Base-by-base conservation (phyloP, 345 rosid genomes). In the Syzygium aromaticum region DNA sequence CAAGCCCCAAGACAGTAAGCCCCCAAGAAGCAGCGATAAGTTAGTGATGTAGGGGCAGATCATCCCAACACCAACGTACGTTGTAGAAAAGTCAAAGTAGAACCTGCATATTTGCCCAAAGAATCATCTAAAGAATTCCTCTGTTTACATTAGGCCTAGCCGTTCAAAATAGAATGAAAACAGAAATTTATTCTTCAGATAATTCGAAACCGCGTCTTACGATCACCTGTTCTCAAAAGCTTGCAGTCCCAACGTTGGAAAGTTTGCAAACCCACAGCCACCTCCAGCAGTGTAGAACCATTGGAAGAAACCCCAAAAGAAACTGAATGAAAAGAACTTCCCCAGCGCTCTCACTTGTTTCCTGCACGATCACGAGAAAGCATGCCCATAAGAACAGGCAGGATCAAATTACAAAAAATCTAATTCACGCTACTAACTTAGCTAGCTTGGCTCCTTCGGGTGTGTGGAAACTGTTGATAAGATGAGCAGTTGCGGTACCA, bases 51-150 rank as follows among this genome's bases (percentile, higher is more conserved):
- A 94, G 52, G 96, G 97, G 73, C 98, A 96, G 77, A 95, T 95
- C 99, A 96, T 96, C 85, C 99, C 99, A 21, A 95, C 97, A 80
- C 99, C 98, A 84, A 96, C 94, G 77, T 95, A 96, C 51, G 96
- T 95, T 59, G 97, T 92, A 59, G 98, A 94, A 93, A 96, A 95
- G 88, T 96, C 98, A 84, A 96, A 95, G 92, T 89, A 95, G 91
- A 96, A 96, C 93, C 99, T 96, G 92, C 87, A 53, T 67, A 90
- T 83, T 78, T 61, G 46, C 43, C 87, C 73, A 28, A 38, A 38
- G 40, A 38, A 38, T 38, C 40, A 38, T 38, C 40, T 38, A 38
- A 38, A 38, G 40, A 38, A 38, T 38, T 38, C 3, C 4, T 38
- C 3, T 38, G 40, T 38, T 38, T 38, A 38, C 40, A 38, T 38